Conservation (phyloP, 306 rosid species). For the Cucumis cinereus region DNA sequence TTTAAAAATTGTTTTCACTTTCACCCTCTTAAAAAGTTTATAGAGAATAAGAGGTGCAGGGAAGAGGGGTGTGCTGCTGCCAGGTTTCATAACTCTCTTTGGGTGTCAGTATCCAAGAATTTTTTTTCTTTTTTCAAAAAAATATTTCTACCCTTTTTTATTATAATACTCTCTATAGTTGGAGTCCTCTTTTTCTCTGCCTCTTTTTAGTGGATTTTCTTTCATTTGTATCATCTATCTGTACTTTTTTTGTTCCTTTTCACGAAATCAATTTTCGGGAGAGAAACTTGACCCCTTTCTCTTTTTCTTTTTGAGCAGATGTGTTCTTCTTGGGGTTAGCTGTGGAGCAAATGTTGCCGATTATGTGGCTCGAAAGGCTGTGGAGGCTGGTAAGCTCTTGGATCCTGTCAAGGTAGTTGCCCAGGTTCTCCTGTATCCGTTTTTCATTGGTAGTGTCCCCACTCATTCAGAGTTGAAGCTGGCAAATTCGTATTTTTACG, state of each 20-base stretch:
- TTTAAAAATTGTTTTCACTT: background rate
- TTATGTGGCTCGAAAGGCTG: constrained; percentile 81
- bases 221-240: background rate
- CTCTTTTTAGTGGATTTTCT: background rate
- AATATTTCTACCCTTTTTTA: background rate
- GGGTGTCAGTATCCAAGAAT: background rate
- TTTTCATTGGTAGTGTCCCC: constrained; percentile 74
- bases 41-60: background rate
- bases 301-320: constrained; percentile 35
- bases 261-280: background rate
- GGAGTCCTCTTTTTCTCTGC: background rate
- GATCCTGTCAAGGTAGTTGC: constrained; percentile 97
- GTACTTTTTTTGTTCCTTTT: background rate
- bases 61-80: background rate
- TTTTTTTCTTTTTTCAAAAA: background rate
- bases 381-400: constrained; percentile 72
- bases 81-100: background rate
- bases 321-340: constrained; percentile 93
- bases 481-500: constrained; percentile 89
- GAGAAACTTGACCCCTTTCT: background rate
- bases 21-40: background rate
- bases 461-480: constrained; percentile 86
- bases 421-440: constrained; percentile 79
- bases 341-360: constrained; percentile 97
- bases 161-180: background rate